Evolutionary conservation across 2,329 filamentous ascomycete species (phyloP).

Genomic region (Xylariaceae sp.): DNA sequence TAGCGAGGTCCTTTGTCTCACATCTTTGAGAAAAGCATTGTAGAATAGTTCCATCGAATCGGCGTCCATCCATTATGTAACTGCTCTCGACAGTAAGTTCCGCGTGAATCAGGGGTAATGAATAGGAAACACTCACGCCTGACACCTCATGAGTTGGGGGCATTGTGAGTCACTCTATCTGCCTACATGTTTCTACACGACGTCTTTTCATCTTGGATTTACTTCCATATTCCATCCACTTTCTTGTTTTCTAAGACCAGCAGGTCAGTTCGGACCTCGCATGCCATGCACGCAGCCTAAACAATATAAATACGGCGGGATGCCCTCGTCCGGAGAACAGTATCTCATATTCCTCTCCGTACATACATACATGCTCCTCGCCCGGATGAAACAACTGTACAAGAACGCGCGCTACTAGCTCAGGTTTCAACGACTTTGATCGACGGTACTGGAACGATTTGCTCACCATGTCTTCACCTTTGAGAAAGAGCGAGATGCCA

Average conservation of each 20-base stretch:
- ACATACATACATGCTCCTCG: too few relatives aligned
- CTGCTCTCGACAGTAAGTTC: background rate
- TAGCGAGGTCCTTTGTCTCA: background rate
- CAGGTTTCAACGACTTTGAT: too few relatives aligned
- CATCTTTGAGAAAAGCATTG: background rate
- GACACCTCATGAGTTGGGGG: background rate
- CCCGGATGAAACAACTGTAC: too few relatives aligned
- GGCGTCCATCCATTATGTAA: background rate
- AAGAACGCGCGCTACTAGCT: too few relatives aligned
- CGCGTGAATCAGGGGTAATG: background rate
- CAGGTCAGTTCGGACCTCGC: background rate
- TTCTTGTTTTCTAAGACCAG: background rate
- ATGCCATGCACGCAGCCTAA: background rate
- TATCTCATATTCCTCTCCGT: too few relatives aligned
- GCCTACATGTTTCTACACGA: background rate
- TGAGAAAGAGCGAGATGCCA: background rate
- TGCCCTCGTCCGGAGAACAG: too few relatives aligned
- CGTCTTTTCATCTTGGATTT: background rate
- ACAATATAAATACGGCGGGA: background rate
- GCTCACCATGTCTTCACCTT: conserved; percentile 5
- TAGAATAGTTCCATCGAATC: background rate
- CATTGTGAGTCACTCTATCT: background rate
- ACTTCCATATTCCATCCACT: background rate
- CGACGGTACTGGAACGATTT: background rate
- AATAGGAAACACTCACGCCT: background rate